Evolutionary conservation across 2,329 filamentous ascomycete species (phyloP), one percentile per base, ranked within the genome.

Genomic region (Fusarium udum): DNA sequence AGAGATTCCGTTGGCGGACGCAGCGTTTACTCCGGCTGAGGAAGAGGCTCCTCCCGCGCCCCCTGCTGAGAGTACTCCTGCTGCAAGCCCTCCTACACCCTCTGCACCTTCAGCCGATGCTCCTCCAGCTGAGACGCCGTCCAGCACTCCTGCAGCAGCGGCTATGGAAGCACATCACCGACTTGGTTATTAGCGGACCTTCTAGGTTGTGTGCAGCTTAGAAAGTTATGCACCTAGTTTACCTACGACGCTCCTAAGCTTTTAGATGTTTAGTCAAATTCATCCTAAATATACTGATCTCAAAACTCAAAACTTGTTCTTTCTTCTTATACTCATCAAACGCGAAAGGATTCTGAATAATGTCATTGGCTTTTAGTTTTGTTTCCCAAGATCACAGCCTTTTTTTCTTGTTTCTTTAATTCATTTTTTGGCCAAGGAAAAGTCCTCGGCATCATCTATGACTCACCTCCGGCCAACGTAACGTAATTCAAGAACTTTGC

Each of bases 1-100:
- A 6, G 61, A 72, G 46, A 77, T 77, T n/a, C 62, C 75, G 4
- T 22, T 77, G 14, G 67, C 74, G 2, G 64, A 64, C 2, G 75
- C 75, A 11, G 75, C 75, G 6, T 77, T 77, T 59, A 64, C 55
- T 62, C 71, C 75, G 13, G 69, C 71, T 4, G 59, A 65, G 6
- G 71, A 59, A 24, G 63, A 68, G 32, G 53, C 34, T 48, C 61
- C 67, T 28, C 61, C 61, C 15, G 42, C 67, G 5, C 61, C 67
- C 10, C 62, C 68, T 36, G 67, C 61, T 26, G 61, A 49, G 14
- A 59, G 24, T 26, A 18, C 63, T 20, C 62, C 67, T 14, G 67
- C 67, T 46, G 61, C 42, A 15, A 51, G 20, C 26, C 48, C 62
- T 34, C 59, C 63, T 16, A 14, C 18, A 5, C 43, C 43, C 18